phyloP scores from a whole-genome alignment of 2,329 filamentous ascomycete species.

The Grosmannia huntii region DNA sequence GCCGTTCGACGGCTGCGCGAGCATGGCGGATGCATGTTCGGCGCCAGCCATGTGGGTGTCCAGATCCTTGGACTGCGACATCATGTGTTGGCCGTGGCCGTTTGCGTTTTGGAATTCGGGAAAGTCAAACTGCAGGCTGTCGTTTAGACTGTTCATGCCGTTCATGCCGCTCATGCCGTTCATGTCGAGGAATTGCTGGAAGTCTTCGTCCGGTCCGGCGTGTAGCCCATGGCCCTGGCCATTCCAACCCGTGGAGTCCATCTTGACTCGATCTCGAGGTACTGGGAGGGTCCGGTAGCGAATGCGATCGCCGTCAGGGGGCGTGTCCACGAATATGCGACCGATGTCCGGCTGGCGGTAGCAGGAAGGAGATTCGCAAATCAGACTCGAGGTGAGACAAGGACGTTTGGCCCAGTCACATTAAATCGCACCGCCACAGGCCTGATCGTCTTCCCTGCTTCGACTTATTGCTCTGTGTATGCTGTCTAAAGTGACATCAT shows the following conservation, averaged over 20 bases:
- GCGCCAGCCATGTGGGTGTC: slow-evolving; percentile 38
- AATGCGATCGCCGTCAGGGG: neutral
- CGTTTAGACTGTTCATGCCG: slow-evolving; percentile 28
- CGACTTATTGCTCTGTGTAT: neutral
- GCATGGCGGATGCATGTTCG: slow-evolving; percentile 22
- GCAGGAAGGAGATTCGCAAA: neutral
- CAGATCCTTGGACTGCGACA: slow-evolving; percentile 24
- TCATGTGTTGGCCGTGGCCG: slow-evolving; percentile 12
- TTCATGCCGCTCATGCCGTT: slow-evolving; percentile 27
- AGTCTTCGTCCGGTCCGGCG: slow-evolving; percentile 42
- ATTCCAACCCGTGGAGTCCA: slow-evolving; percentile 42
- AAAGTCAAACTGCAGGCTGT: slow-evolving; percentile 48
- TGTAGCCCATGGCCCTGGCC: slow-evolving; percentile 42
- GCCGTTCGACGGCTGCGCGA: slow-evolving; percentile 16
- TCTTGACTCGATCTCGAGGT: slow-evolving; percentile 23
- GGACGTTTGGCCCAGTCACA: neutral
- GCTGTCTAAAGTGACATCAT: neutral
- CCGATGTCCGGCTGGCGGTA: no score
- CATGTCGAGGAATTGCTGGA: slow-evolving; percentile 52
- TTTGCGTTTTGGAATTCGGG: slow-evolving; percentile 34
- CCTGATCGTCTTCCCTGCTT: neutral
- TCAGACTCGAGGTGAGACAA: neutral
- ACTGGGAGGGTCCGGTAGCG: neutral
- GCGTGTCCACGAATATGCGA: no score
- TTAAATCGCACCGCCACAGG: neutral